Evolutionary conservation across 2,329 filamentous ascomycete genomes (phyloP), one percentile per base, ranked within the genome.

Genomic region (Phialophora tarda): DNA sequence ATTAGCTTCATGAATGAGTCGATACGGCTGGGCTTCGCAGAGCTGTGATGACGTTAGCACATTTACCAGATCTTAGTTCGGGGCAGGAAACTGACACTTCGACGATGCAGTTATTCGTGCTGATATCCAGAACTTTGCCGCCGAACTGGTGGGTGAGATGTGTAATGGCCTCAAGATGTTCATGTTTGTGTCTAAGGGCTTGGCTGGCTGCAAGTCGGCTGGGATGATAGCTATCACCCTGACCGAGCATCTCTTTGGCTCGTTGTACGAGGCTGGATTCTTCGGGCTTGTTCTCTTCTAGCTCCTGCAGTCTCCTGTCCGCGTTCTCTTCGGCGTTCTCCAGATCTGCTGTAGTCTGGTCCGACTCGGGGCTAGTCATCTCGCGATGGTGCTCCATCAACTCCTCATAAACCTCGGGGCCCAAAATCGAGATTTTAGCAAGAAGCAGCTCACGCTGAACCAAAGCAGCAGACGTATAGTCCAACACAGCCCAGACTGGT

Each of bases 1-100:
- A 99, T 89, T 69, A 99, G 86, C 83, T 98, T 99, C 82, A 99
- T 90, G 84, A 97, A 99, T 1, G 93, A 96, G 81, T 99, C 93
- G 76, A 99, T 97, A 80, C 95, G 90, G 69, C 85, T 87, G 41
- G 92, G 93, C 81, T 99, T 99, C 67, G 95, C 95, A 62, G 93
- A 97, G 7, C 90, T 93, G 73, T 67, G 26, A 26, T 24, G 53
- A 62, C 1, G 63, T 59, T 59, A 69, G 62, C 54, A 24, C 53
- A 38, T 69, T 11, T 64, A 47, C 62, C 32, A 21, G 24, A 60
- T 62, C 79, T 51, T 57, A 12, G 57, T 14, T 67, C 58, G 56
- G 51, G 53, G 63, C 59, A 47, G 60, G 23, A 41, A 32, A 86
- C 91, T 86, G 86, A 94, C 91, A 99, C 80, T 81, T 99, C 95